Evolutionary conservation across 1,139 yeast genomes (phyloP).

Genomic region (Yamadazyma buinensis): DNA sequence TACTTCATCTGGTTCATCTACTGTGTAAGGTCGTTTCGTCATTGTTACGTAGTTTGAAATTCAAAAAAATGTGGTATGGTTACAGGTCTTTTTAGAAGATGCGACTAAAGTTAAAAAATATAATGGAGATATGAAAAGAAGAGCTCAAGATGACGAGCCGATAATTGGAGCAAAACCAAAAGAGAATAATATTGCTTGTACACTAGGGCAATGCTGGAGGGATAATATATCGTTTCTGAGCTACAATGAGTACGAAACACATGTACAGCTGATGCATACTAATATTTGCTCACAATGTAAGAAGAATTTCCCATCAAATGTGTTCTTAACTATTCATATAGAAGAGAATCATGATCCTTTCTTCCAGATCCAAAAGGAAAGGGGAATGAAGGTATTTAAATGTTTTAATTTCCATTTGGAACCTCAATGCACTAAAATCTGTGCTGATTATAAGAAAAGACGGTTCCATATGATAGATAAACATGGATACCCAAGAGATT

Average conservation of each 20-base stretch:
- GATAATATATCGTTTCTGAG: not conserved
- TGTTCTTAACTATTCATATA: conserved; percentile 43
- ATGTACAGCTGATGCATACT: conserved; percentile 20
- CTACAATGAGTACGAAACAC: conserved; percentile 27
- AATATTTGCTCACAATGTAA: conserved; percentile 41
- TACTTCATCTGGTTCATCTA: not conserved
- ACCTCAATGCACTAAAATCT: conserved; percentile 30
- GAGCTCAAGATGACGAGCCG: conserved; percentile 7
- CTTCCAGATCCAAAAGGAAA: conserved; percentile 26
- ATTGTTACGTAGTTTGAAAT: too few species aligned
- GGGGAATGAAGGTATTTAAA: conserved; percentile 35
- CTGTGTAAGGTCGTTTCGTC: not conserved
- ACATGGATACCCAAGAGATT: conserved; percentile 48
- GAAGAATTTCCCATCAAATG: conserved; percentile 36
- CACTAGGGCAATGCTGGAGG: too few species aligned
- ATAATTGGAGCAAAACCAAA: not conserved
- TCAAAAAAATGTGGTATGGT: too few species aligned
- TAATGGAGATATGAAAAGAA: conserved; percentile 12
- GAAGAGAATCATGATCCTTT: conserved; percentile 55
- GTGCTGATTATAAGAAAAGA: conserved; percentile 32
- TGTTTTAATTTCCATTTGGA: conserved; percentile 30
- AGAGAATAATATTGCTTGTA: not conserved
- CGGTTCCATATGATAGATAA: conserved; percentile 44
- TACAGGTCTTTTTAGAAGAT: too few species aligned
- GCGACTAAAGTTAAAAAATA: too few species aligned